A percentile compares a stretch with the other conserved stretches of the same genome.
Evolutionary conservation across 164 flowering plant species (phyloP).

Genomic region (Magnolia kwangsiensis): DNA sequence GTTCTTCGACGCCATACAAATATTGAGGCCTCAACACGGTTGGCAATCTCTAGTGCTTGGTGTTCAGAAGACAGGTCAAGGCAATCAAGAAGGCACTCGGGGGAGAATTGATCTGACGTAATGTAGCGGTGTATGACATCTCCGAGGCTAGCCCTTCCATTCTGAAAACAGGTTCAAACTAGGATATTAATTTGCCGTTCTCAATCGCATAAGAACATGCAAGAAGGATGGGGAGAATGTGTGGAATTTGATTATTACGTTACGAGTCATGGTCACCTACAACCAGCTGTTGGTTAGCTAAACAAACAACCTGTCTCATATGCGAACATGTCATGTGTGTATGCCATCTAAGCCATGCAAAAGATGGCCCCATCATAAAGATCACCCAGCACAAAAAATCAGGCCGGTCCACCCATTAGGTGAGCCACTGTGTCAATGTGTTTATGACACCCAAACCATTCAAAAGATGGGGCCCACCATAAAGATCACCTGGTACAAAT

Average conservation of each 20-base stretch:
- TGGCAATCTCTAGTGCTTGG: conserved; percentile 82
- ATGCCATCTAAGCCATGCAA: too few relatives aligned
- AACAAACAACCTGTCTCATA: background rate
- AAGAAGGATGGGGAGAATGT: background rate
- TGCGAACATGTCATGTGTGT: too few relatives aligned
- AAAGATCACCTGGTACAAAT: too few relatives aligned
- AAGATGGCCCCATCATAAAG: too few relatives aligned
- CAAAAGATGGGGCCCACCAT: too few relatives aligned
- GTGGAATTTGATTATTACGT: background rate
- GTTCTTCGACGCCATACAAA: conserved; percentile 74
- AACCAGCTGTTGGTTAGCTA: background rate
- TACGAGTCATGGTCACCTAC: background rate
- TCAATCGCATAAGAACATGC: background rate
- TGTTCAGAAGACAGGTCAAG: conserved; percentile 84
- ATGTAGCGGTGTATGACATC: conserved; percentile 84
- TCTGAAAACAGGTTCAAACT: conserved; percentile 37
- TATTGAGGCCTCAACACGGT: conserved; percentile 86
- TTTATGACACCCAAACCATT: background rate
- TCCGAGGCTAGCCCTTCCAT: conserved; percentile 84
- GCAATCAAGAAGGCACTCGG: conserved; percentile 93
- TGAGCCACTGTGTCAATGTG: background rate
- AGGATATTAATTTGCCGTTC: background rate
- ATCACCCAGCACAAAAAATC: too few relatives aligned
- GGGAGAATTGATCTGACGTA: conserved; percentile 86
- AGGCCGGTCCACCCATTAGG: background rate